phyloP scores from a whole-genome alignment of 305 asterid species.

The Petunia hybrid region DNA sequence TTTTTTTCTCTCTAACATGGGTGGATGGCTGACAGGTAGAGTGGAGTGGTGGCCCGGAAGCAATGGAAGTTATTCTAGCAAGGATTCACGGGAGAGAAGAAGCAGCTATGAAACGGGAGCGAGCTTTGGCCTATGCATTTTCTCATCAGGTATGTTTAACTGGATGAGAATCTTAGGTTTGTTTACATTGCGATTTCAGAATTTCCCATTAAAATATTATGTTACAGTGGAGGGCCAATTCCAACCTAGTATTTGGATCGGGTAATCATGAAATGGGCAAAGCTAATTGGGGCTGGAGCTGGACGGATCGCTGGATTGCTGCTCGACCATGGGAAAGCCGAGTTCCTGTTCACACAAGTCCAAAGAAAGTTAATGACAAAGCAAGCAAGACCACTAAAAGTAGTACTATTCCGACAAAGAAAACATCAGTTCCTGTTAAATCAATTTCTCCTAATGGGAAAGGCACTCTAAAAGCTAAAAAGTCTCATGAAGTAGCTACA shows the following conservation, averaged over 20 bases:
- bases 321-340: constrained; percentile 98
- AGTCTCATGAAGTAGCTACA: constrained; percentile 48
- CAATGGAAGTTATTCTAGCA: constrained; percentile 74
- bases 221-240: constrained; percentile 87
- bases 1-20: constrained; percentile 4
- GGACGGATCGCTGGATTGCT: constrained; percentile 95
- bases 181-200: constrained; percentile 10
- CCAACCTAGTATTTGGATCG: constrained; percentile 57
- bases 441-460: constrained; percentile 62
- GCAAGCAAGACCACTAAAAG: constrained; percentile 47
- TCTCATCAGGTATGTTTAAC: constrained; percentile 74
- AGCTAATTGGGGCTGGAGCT: constrained; percentile 95
- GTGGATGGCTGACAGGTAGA: constrained; percentile 65
- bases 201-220: constrained; percentile 19
- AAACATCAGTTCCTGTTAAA: constrained; percentile 50
- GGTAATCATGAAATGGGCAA: constrained; percentile 58
- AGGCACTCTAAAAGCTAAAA: constrained; percentile 49
- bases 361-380: constrained; percentile 52
- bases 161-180: not conserved
- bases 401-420: constrained; percentile 47
- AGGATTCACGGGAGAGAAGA: constrained; percentile 91
- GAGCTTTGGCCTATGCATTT: constrained; percentile 95
- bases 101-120: constrained; percentile 88
- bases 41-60: constrained; percentile 84
- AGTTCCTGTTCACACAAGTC: constrained; percentile 51